phyloP scores from a whole-genome alignment of 768 basidiomycete species.

The Hygrophoropsis aurantiaca region DNA sequence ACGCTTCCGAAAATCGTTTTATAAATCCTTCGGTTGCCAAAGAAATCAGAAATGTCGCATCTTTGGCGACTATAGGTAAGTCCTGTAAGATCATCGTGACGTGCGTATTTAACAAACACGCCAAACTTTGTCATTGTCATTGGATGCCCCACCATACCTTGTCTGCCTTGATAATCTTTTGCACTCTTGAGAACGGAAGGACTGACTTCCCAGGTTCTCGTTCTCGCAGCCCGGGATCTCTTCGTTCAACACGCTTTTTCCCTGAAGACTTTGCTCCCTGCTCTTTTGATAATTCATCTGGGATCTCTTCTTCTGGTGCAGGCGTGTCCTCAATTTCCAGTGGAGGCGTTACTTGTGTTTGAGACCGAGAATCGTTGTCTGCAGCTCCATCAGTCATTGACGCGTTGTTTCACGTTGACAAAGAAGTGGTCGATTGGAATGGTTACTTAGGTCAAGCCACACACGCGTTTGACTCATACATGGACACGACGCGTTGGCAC shows the following conservation, averaged over 20 bases:
- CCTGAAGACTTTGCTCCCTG: slow-evolving; percentile 1
- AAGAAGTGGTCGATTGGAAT: too few relatives aligned
- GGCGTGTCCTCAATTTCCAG: slow-evolving; percentile 11
- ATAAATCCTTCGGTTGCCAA: slow-evolving; percentile 90
- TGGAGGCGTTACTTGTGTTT: slow-evolving; percentile 5
- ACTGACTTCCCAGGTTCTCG: slow-evolving; percentile 66
- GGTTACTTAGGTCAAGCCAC: too few relatives aligned
- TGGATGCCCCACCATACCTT: slow-evolving; percentile 54
- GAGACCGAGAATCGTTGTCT: slow-evolving; percentile 6
- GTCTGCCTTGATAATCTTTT: slow-evolving; percentile 85
- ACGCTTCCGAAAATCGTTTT: slow-evolving; percentile 67
- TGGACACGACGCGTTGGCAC: too few relatives aligned
- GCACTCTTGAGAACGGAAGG: slow-evolving; percentile 75
- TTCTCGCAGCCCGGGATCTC: slow-evolving; percentile 16
- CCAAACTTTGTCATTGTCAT: too few relatives aligned
- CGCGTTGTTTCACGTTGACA: too few relatives aligned
- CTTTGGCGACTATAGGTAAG: slow-evolving; percentile 70
- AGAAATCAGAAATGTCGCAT: slow-evolving; percentile 77
- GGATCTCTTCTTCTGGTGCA: slow-evolving; percentile 1
- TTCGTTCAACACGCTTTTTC: slow-evolving; percentile 16
- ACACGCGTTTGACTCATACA: too few relatives aligned
- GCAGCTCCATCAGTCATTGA: too few relatives aligned
- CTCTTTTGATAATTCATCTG: background rate
- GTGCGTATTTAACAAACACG: too few relatives aligned
- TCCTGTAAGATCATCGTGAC: slow-evolving; percentile 54